These are phyloP conservation scores for Halophytophthora polymorphica DNA, from an alignment of 352 stramenopile species.

Conservation along the genomic window DNA sequence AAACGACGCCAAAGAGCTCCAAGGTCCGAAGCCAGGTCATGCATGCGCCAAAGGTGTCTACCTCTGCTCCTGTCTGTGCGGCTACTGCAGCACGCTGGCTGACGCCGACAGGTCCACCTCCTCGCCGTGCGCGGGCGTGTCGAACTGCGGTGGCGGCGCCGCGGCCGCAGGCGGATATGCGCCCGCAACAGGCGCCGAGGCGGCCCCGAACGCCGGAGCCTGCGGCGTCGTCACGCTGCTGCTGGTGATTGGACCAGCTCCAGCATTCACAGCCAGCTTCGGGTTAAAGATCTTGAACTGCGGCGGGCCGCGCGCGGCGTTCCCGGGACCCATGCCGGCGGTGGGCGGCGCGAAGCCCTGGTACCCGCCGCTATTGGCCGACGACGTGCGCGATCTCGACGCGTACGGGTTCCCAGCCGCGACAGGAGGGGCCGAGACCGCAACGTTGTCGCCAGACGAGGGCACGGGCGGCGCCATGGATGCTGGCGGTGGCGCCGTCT, in stretches of 20 bases:
- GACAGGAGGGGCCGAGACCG: slow-evolving; percentile 9
- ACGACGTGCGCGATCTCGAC: slow-evolving; percentile 16
- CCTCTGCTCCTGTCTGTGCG: background rate
- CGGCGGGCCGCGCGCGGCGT: slow-evolving; percentile 34
- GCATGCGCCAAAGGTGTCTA: no score
- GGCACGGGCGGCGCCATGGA: slow-evolving; percentile 16
- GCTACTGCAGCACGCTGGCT: slow-evolving; percentile 70
- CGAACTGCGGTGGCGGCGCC: slow-evolving; percentile 17
- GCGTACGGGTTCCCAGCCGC: slow-evolving; percentile 62
- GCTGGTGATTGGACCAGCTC: slow-evolving; percentile 6
- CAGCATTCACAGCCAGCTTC: slow-evolving; percentile 44
- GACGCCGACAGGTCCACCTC: slow-evolving; percentile 75
- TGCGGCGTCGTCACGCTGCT: slow-evolving; percentile 5
- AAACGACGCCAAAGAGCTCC: no score
- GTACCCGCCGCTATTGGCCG: slow-evolving; percentile 29
- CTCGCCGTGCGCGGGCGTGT: slow-evolving; percentile 39
- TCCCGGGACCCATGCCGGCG: slow-evolving; percentile 24
- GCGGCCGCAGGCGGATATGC: slow-evolving; percentile 12
- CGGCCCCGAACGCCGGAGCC: slow-evolving; percentile 25
- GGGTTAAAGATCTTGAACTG: slow-evolving; percentile 90
- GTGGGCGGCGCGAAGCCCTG: slow-evolving; percentile 29
- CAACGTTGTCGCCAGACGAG: slow-evolving; percentile 3
- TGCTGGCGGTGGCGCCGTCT: slow-evolving; percentile 66
- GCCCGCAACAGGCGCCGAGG: slow-evolving; percentile 5
- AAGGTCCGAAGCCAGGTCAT: no score